Evolutionary conservation across 2,329 filamentous ascomycete genomes (phyloP), one percentile per base, ranked within the genome.

Genomic region (Xenoacremonium recifei): DNA sequence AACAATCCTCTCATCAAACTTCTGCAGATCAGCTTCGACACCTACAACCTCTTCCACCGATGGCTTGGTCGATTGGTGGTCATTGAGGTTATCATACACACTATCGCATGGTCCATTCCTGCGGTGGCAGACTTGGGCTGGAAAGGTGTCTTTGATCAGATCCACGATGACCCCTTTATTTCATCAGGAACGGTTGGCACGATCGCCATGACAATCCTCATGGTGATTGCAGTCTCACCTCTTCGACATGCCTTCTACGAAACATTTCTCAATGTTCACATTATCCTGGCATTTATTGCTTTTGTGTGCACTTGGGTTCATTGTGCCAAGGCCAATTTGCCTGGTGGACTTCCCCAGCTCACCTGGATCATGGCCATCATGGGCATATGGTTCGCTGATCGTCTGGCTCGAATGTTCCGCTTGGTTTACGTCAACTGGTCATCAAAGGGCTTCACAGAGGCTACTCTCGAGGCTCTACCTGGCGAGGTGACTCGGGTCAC

Each of bases 181-280:
- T 66, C 67, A 21, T 85, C 80, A 27, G 85, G 85, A 32, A 75
- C 80, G 57, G 69, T 84, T 19, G 84, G 76, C 34, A 77, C 72
- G 2, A 62, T 79, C 36, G 75, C 79, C 27, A 78, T 96, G 60
- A 55, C 79, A 30, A 61, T 87, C 33, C 72, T 97, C 34, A 59
- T 87, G 40, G 58, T 95, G 38, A 72, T 85, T 20, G 85, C 89
- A 9, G 71, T 87, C 40, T 92, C 89, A 3, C 85, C 90, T 0
- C 61, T 99, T 38, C 84, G 93, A 47, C 92, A 96, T 65, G 90
- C 91, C 29, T 96, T 96, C 63, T 99, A 99, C 70, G 93, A 99
- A 70, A 95, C 89, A 1, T 99, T 99, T 70, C 77, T 97, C 55
- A 89, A 87, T 61, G 68, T 85, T 21, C 93, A 97, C 68, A 90